phyloP scores from a whole-genome alignment of 2,329 filamentous ascomycete genomes.

The Thermochaetoides dissita region DNA sequence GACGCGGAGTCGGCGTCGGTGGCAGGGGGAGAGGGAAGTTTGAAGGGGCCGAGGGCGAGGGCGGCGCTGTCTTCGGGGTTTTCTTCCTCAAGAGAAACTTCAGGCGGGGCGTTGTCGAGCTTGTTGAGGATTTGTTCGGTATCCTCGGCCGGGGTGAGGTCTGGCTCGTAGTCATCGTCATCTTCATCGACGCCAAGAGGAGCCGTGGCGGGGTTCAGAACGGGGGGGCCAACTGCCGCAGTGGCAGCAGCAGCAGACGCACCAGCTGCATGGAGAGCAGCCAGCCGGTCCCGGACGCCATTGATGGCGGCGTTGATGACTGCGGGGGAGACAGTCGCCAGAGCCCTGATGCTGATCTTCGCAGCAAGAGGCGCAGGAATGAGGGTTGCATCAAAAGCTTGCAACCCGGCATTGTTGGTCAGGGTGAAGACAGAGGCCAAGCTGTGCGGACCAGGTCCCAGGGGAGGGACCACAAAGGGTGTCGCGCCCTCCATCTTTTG shows the following conservation, averaged over 20 bases:
- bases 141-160: constrained; percentile 65
- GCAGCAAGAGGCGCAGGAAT: constrained; percentile 64
- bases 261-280: constrained; percentile 27
- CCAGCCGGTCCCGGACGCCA: constrained; percentile 40
- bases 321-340: constrained; percentile 56
- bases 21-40: constrained; percentile 60
- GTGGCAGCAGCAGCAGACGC: constrained; percentile 5
- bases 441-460: constrained; percentile 63
- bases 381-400: constrained; percentile 68
- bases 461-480: constrained; percentile 47
- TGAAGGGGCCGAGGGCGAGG: constrained; percentile 58
- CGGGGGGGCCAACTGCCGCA: constrained; percentile 26
- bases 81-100: constrained; percentile 29
- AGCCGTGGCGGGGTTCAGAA: constrained; percentile 43
- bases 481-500: constrained; percentile 49
- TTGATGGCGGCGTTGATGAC: constrained; percentile 61
- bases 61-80: constrained; percentile 33
- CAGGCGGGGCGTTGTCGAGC: constrained; percentile 53
- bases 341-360: constrained; percentile 66
- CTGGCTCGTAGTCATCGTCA: constrained; percentile 83
- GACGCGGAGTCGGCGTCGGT: constrained; percentile 57
- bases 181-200: constrained; percentile 58
- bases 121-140: constrained; percentile 67
- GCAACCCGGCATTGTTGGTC: constrained; percentile 59
- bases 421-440: constrained; percentile 78